Percentiles rank a stretch among this genome's conserved stretches.
These are phyloP conservation scores for Ligustrum vulgare DNA, from an alignment of 257 asterid species.

Conservation along the genomic window DNA sequence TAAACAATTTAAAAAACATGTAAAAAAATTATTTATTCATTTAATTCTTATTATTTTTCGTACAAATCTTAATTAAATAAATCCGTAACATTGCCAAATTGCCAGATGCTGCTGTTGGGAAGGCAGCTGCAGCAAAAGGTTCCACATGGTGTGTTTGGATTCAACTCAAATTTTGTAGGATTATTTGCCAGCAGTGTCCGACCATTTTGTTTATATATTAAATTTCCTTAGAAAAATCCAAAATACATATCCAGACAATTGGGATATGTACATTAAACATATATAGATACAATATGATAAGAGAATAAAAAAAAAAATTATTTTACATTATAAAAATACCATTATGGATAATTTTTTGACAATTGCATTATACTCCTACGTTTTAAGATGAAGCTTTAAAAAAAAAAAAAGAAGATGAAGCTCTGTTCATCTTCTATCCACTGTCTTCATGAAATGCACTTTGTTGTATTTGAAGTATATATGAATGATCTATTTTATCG, in stretches of 20 bases:
- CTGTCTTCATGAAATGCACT: too few species aligned
- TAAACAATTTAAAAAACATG: not conserved
- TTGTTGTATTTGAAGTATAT: too few species aligned
- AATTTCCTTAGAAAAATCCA: not conserved
- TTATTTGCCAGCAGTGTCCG: not conserved
- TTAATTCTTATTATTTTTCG: not conserved
- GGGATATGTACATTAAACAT: not conserved
- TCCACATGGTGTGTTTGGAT: slow-evolving; percentile 45
- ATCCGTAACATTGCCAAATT: not conserved
- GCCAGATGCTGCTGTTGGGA: slow-evolving; percentile 15
- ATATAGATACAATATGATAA: not conserved
- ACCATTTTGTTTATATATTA: slow-evolving; percentile 8
- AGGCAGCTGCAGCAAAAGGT: slow-evolving; percentile 22
- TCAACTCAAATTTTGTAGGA: slow-evolving; percentile 18
- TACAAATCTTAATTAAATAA: not conserved
- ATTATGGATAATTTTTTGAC: not conserved
- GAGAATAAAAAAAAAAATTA: too few species aligned
- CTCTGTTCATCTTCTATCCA: too few species aligned
- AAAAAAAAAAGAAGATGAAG: too few species aligned
- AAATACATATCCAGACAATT: slow-evolving; percentile 21
- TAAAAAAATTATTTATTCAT: not conserved
- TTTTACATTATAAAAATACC: too few species aligned
- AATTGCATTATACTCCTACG: not conserved
- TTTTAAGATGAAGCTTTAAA: not conserved
- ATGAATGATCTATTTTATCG: too few species aligned